These are phyloP conservation scores for Acacia confusa DNA, from an alignment of 306 rosid genomes.

Conservation along the genomic window DNA sequence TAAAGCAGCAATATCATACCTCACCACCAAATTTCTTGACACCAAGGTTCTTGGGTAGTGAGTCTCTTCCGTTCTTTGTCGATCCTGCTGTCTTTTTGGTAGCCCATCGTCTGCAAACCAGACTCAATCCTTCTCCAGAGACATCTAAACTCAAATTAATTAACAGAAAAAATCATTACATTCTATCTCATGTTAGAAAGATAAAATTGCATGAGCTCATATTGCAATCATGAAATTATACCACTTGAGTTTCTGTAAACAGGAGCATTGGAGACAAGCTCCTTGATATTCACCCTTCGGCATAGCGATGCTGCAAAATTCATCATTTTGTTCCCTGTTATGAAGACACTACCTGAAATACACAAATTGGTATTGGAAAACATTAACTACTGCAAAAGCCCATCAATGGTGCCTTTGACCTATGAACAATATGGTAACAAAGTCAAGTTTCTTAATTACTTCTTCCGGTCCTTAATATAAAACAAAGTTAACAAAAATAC, in stretches of 20 bases:
- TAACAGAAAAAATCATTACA: conserved; percentile 17
- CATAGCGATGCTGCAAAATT: conserved; percentile 14
- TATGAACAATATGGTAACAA: not conserved
- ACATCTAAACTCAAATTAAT: conserved; percentile 46
- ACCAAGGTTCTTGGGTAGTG: conserved; percentile 89
- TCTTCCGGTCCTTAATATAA: too few species aligned
- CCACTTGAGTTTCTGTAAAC: not conserved
- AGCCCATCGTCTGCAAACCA: conserved; percentile 88
- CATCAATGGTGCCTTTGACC: not conserved
- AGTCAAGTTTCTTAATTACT: not conserved
- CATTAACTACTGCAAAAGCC: not conserved
- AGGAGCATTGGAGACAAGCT: conserved; percentile 2
- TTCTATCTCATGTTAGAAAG: conserved; percentile 13
- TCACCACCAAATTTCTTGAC: conserved; percentile 94
- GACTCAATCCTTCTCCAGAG: conserved; percentile 70
- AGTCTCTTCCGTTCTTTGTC: conserved; percentile 90
- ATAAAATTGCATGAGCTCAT: conserved; percentile 2
- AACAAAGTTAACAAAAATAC: too few species aligned
- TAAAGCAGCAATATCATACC: conserved; percentile 51
- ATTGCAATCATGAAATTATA: not conserved
- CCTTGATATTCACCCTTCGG: conserved; percentile 6
- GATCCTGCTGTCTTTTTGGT: conserved; percentile 84
- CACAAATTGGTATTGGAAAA: not conserved
- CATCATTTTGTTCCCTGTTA: not conserved
- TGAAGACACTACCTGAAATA: not conserved